phyloP scores from a whole-genome alignment of 169 alveolate genomes.

The Plasmodium inui region DNA sequence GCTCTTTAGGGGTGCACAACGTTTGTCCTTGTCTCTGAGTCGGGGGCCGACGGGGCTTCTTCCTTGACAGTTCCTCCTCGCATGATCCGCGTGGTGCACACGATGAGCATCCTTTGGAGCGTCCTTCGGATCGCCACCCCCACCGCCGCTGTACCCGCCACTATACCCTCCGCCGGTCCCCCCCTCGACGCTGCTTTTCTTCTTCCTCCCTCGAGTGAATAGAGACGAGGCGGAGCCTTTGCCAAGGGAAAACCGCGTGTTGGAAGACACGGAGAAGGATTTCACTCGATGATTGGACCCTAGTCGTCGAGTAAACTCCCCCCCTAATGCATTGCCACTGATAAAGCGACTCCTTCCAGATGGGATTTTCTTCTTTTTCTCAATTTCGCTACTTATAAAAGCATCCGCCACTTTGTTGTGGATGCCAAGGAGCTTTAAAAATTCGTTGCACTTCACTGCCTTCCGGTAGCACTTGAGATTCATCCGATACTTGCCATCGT shows the following conservation, averaged over 20 bases:
- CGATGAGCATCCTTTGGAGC: not conserved
- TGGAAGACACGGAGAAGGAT: conserved; percentile 14
- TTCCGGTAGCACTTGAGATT: conserved; percentile 56
- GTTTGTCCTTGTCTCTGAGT: not conserved
- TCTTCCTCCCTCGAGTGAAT: not conserved
- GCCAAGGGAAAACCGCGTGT: conserved; percentile 12
- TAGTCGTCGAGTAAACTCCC: not conserved
- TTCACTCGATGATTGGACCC: not conserved
- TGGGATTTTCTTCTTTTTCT: conserved; percentile 10
- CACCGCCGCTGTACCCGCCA: not conserved
- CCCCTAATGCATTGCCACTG: not conserved
- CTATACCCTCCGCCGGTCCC: not conserved
- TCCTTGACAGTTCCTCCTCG: not conserved
- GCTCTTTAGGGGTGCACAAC: not conserved
- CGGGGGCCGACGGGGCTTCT: not conserved
- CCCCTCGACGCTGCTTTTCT: not conserved
- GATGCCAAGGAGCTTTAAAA: conserved; percentile 43
- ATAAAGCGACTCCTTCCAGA: not conserved
- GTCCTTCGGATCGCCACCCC: not conserved
- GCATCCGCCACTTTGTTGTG: conserved; percentile 63
- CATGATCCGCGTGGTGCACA: not conserved
- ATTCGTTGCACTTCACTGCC: conserved; percentile 53
- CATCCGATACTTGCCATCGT: conserved; percentile 64
- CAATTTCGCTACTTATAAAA: conserved; percentile 3
- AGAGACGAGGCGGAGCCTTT: conserved; percentile 9